Percentiles rank a stretch among this genome's conserved stretches.
phyloP scores from a whole-genome alignment of 306 rosid species.

The Lathyrus sativus region DNA sequence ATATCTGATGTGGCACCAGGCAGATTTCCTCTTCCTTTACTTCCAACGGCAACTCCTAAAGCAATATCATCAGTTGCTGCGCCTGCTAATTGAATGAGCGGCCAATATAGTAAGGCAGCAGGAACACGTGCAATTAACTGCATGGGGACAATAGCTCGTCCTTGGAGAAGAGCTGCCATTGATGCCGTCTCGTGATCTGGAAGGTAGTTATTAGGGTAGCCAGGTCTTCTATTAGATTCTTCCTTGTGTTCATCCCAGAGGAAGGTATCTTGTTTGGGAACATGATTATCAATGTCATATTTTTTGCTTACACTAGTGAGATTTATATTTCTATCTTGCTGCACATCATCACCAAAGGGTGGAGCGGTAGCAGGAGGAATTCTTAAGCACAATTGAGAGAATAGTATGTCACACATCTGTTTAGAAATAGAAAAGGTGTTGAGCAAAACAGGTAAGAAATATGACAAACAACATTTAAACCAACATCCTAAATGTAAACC shows the following conservation, averaged over 20 bases:
- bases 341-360: constrained; percentile 69
- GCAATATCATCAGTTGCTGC: constrained; percentile 96
- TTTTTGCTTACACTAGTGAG: constrained; percentile 49
- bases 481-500: constrained; percentile 10
- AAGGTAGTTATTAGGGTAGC: constrained; percentile 49
- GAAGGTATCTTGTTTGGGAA: constrained; percentile 44
- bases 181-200: constrained; percentile 73
- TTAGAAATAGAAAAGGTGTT: constrained; percentile 40
- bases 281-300: constrained; percentile 41
- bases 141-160: constrained; percentile 93
- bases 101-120: constrained; percentile 91
- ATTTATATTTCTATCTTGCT: constrained; percentile 45
- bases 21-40: constrained; percentile 96
- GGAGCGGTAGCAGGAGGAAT: constrained; percentile 66
- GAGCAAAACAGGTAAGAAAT: constrained; percentile 17
- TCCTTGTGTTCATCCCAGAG: constrained; percentile 54
- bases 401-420: constrained; percentile 97
- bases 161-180: constrained; percentile 82
- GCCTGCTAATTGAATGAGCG: constrained; percentile 93
- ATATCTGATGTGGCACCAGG: constrained; percentile 98
- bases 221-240: constrained; percentile 58
- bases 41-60: constrained; percentile 95
- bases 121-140: constrained; percentile 93
- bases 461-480: constrained; percentile 21
- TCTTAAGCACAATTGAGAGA: constrained; percentile 93